Base-by-base conservation (phyloP, 2,329 filamentous ascomycete genomes). In the Seiridium cupressi region DNA sequence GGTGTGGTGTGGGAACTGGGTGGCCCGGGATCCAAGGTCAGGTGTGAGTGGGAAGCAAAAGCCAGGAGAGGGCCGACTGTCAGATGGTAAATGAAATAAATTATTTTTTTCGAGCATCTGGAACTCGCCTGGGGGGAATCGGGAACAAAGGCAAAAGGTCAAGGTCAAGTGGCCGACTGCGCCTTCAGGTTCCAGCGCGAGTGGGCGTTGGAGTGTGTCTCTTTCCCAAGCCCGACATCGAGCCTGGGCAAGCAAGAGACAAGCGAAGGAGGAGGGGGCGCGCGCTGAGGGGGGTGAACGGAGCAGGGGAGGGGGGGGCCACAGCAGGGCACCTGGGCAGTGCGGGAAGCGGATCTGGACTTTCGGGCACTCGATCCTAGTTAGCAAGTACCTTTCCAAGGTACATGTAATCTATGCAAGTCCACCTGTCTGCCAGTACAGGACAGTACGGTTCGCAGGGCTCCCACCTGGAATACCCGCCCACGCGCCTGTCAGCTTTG, bases 151-250 rank as follows among this genome's bases (percentile, higher is more conserved):
- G 49, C 34, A 53, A 49, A 44, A n/a, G 18, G 18, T 42, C 13
- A 8, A 53, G 57, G 57, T 54, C 57, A 59, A 59, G 42, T 59
- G 57, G 47, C 57, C 49, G 57, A 18, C 57, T 59, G 57, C 57
- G 57, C 57, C 57, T 59, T 59, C 57, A 51, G 44, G 46, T 49
- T 48, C 55, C 35, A 26, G 44, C 46, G 34, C 40, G 51, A 31
- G 54, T 34, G 54, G 54, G 40, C 54, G 54, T 46, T 40, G 42
- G 32, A 47, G 42, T 44, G 13, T 44, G 36, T 44, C 53, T 44
- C 44, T 46, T 44, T 44, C 38, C 13, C 36, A 26, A 9, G n/a
- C 36, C 26, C 35, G 13, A n/a, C 7, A 34, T 26, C 10, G 40
- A 46, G 40, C 40, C 44, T 34, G 13, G 42, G 34, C 13, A 58